Evolutionary conservation across 2,329 filamentous ascomycete species (phyloP), one percentile per base, ranked within the genome.

Genomic region (Pyrenophora seminiperda): DNA sequence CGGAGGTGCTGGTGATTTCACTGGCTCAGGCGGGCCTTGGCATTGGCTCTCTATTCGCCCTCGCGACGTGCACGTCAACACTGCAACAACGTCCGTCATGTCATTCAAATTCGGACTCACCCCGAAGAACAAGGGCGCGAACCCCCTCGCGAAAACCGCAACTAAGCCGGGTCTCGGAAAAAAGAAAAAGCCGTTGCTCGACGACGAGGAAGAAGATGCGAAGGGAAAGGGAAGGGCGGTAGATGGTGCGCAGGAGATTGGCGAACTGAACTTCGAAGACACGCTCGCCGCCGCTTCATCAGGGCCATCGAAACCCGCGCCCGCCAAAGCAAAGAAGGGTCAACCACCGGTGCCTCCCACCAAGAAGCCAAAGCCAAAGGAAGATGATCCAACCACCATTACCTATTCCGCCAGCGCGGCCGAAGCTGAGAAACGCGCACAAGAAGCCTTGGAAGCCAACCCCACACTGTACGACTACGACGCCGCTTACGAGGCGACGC

Each of bases 391-490:
- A n/a, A 67, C 67, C 5, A 62, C 58, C 22, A 67, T 73, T 66
- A 86, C 84, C 60, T 87, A 91, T 64, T 79, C 90, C 1, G 89
- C 88, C 3, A 83, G 83, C 62, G 76, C 83, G 1, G 77, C 87
- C 24, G 77, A 83, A 22, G 83, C 87, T 19, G 82, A 83, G 44
- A 84, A 82, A 61, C 80, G 88, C 60, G 82, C 83, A 30, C 79
- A 85, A 56, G 83, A 83, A 13, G 89, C 88, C 2, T 79, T 85
- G 54, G 80, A 83, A 51, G 68, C 88, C 7, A 90, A 94, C 63
- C 77, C 88, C 1, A 86, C 84, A 40, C 86, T 94, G 60, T 94
- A 92, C 77, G 90, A 94, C 74, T 95, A 94, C 75, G 90, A 95
- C 70, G 82, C 82, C 1, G 88, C 90, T 17, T 92, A 91, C 75